Base-by-base conservation (phyloP, 805 yeast genomes). In the Phaffomyces thermotolerans region DNA sequence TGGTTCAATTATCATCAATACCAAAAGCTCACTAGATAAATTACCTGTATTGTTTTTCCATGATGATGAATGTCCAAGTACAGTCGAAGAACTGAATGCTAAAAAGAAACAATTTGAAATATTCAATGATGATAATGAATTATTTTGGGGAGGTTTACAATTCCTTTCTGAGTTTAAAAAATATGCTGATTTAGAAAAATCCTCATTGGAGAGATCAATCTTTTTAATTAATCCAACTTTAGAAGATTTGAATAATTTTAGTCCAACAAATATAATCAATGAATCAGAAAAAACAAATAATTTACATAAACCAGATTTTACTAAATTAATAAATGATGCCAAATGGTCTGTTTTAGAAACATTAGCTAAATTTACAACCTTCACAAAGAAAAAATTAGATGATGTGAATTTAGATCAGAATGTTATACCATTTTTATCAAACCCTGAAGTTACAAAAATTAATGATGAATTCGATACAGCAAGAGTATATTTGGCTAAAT, bases 381-480 rank as follows among this genome's bases (percentile, higher is more conserved):
- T 64, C 50, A 83, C 90, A 1, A 69, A 84, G 43, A 76, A 75
- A 34, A 77, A 81, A 10, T 79, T 86, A 1, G 81, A 76, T 42
- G 77, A 73, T 30, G 78, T 76, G 24, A 37, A 40, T 7, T 75
- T 79, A 3, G 73, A 76, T 43, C 73, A 71, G 27, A 58, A 76
- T 6, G 93, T 95, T 0, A 67, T 70, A 2, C 69, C 74, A 2
- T 75, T 52, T 75, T 75, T 41, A 62, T 84, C 48, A 73, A 80
- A 81, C 50, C 93, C 96, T 0, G 95, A 87, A 54, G 95, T 91
- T 12, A 75, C 73, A 53, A 77, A 73, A 44, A 76, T 91, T 23
- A 86, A 93, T 46, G 85, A 87, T 50, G 98, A 91, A 49, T 93
- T 90, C 59, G 98, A 90, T 57, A 80, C 91, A 41, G 98, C 98